Conservation (phyloP, 148 eudicot species). For the Arctostaphylos glauca region DNA sequence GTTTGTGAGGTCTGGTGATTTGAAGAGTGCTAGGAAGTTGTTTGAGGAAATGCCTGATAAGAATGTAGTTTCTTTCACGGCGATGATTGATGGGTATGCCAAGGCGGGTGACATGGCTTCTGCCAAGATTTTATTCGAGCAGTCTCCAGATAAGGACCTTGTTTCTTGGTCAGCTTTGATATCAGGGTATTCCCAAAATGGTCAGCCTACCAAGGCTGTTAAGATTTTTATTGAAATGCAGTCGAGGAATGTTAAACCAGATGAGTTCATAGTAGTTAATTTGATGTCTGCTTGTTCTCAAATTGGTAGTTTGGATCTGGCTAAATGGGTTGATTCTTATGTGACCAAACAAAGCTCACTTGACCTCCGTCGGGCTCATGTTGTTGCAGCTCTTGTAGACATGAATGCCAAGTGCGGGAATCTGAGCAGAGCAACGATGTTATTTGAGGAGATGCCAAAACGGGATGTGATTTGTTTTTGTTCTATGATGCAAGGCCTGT, state of each 20-base stretch:
- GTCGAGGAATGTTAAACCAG: slow-evolving; percentile 39
- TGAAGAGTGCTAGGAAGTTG: slow-evolving; percentile 41
- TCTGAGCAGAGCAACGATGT: slow-evolving; percentile 45
- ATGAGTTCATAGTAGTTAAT: slow-evolving; percentile 54
- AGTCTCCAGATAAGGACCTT: slow-evolving; percentile 43
- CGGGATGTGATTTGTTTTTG: slow-evolving; percentile 62
- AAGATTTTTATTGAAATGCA: slow-evolving; percentile 46
- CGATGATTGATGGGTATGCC: slow-evolving; percentile 66
- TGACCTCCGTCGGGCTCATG: slow-evolving; percentile 42
- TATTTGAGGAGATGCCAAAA: slow-evolving; percentile 53
- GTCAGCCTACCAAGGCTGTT: slow-evolving; percentile 53
- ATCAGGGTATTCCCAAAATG: slow-evolving; percentile 62
- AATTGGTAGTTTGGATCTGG: slow-evolving; percentile 47
- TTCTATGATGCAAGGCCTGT: slow-evolving; percentile 69
- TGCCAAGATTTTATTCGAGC: slow-evolving; percentile 57
- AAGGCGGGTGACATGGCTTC: slow-evolving; percentile 59
- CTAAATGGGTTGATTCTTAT: slow-evolving; percentile 63
- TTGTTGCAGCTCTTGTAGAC: slow-evolving; percentile 59
- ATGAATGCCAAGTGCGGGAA: slow-evolving; percentile 84
- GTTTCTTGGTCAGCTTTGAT: slow-evolving; percentile 68
- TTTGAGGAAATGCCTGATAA: slow-evolving; percentile 62
- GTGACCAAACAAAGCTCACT: slow-evolving; percentile 29
- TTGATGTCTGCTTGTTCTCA: slow-evolving; percentile 83
- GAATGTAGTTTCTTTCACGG: slow-evolving; percentile 49
- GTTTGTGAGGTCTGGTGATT: slow-evolving; percentile 44